Base-by-base conservation (phyloP, 768 basidiomycete genomes). In the Termitomyces sp. region DNA sequence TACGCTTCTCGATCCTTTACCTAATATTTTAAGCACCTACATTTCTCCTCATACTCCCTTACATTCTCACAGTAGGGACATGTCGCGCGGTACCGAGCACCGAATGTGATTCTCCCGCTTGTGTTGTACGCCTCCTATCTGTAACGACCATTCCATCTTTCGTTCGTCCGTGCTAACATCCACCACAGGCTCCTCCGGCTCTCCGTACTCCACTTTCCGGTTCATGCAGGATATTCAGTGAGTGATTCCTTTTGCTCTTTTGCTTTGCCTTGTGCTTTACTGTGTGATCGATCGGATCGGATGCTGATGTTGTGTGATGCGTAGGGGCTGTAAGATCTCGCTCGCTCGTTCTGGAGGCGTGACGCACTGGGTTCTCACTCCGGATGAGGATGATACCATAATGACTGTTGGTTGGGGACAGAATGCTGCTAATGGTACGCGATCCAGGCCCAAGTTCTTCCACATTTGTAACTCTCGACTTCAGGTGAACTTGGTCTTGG, bases 391-490 rank as follows among this genome's bases (percentile, higher is more conserved):
- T 45, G 85, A 78, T 37, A 72, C 76, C n/a, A 76, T 85, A 0
- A 93, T 96, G 88, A 91, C 92, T 4, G 87, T 96, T 34, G 88
- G 86, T 4, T 93, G 88, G 81, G 91, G 91, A 1, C 91, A 93
- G 69, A 91, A 90, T 65, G 91, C 91, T n/a, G 82, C 84, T n/a
- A 91, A 92, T 67, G 89, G 90, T 87, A 61, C 25, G 76, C 51
- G 8, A 14, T 40, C 15, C 40, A 14, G 14, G 14, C 10, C 10
- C 14, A 14, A 40, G 4, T 40, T 1, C 14, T 40, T 0, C 40
- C 40, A 5, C 14, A 1, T 40, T 4, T 40, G 38, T 15, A 42
- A 6, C 5, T 15, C 2, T 42, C 15, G 40, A 42, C 57, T 60
- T 11, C 62, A 85, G 88, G 87, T 50, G 94, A 96, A 72, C 84